These are phyloP conservation scores for Phanerochaete carnosa DNA, from an alignment of 768 basidiomycete species.

Conservation along the genomic window DNA sequence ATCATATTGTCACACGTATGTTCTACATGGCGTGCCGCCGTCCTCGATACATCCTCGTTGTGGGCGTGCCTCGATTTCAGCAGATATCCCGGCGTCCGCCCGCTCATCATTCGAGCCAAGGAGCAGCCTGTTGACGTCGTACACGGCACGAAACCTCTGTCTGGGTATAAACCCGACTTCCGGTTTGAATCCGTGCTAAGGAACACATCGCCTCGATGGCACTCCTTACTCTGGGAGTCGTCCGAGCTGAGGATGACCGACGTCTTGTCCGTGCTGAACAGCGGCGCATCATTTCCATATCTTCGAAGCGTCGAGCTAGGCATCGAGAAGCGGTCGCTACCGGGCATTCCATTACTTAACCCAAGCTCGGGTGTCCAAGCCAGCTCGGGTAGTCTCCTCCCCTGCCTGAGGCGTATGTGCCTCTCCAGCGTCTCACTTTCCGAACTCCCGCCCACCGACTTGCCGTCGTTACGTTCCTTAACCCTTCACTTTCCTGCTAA, in stretches of 20 bases:
- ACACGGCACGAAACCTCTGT: not conserved
- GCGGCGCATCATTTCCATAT: not conserved
- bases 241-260: constrained; percentile 2
- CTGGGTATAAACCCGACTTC: not conserved
- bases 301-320: constrained; percentile 8
- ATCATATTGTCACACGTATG: constrained; percentile 57
- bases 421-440: constrained; percentile 9
- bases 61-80: constrained; percentile 40
- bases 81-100: constrained; percentile 3
- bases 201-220: constrained; percentile 4
- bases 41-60: constrained; percentile 37
- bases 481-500: constrained; percentile 6
- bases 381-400: constrained; percentile 2
- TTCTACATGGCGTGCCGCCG: constrained; percentile 53
- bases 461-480: constrained; percentile 3
- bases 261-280: constrained; percentile 8
- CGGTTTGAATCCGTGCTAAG: not conserved
- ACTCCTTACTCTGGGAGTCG: constrained; percentile 7
- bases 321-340: not conserved
- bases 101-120: not conserved
- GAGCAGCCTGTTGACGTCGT: constrained; percentile 4
- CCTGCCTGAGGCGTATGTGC: constrained; percentile 2
- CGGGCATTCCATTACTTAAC: not conserved
- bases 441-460: constrained; percentile 1
- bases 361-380: not conserved